phyloP scores from a whole-genome alignment of 108 stramenopile genomes.

The Epipyxis sp. region DNA sequence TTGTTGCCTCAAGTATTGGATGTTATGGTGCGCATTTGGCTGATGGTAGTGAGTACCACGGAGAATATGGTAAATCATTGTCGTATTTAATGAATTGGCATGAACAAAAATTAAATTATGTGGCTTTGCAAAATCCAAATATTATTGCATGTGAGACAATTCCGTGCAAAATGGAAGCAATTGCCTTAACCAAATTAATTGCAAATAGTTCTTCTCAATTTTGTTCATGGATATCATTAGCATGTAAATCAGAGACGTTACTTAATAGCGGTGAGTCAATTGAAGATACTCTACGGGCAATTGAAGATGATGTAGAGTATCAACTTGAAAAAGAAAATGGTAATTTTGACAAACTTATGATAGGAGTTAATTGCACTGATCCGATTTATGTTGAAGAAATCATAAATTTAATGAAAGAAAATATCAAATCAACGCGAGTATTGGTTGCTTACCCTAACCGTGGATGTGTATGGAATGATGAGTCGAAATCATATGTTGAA shows the following conservation, averaged over 20 bases:
- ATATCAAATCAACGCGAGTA: neutral
- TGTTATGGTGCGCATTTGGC: slow-evolving; percentile 49
- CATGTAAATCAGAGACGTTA: neutral
- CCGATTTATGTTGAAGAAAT: slow-evolving; percentile 37
- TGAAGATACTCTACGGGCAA: neutral
- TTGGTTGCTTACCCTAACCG: slow-evolving; percentile 49
- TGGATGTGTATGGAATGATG: slow-evolving; percentile 44
- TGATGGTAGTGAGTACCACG: slow-evolving; percentile 52
- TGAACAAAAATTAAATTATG: slow-evolving; percentile 14
- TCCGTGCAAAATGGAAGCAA: slow-evolving; percentile 44
- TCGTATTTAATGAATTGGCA: slow-evolving; percentile 40
- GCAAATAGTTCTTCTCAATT: neutral
- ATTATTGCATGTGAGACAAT: slow-evolving; percentile 48
- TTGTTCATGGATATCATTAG: neutral
- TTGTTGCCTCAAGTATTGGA: slow-evolving; percentile 50
- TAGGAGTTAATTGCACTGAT: slow-evolving; percentile 49
- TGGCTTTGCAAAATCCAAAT: slow-evolving; percentile 40
- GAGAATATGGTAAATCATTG: slow-evolving; percentile 35
- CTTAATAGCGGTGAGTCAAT: slow-evolving; percentile 44
- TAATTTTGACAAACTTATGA: slow-evolving; percentile 10
- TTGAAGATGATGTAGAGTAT: neutral
- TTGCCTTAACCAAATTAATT: neutral
- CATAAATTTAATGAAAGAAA: neutral
- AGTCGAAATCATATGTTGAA: slow-evolving; percentile 29
- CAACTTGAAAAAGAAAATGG: neutral